Evolutionary conservation across 805 yeast species (phyloP).

Genomic region (Lachancea lanzarotensis): DNA sequence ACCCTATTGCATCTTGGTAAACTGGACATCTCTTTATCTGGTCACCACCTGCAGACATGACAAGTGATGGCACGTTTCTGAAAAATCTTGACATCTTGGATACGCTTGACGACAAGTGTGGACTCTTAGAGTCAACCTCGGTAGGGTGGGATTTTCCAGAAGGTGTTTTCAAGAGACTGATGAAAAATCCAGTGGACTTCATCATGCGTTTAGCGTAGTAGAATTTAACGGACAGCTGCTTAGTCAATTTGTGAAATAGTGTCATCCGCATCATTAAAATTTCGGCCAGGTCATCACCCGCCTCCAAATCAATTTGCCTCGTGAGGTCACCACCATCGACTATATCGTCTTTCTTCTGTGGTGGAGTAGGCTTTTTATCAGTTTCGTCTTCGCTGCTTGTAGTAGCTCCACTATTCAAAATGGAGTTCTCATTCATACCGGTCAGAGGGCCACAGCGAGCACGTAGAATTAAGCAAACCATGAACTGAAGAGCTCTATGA

Average conservation of each 20-base stretch:
- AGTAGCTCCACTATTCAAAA: conserved; percentile 13
- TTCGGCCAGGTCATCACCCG: conserved; percentile 35
- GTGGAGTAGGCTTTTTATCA: conserved; percentile 11
- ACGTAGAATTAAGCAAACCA: conserved; percentile 49
- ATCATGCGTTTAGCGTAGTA: conserved; percentile 64
- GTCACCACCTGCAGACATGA: conserved; percentile 29
- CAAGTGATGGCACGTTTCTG: conserved; percentile 30
- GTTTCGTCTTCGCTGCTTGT: conserved; percentile 25
- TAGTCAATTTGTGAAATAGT: conserved; percentile 35
- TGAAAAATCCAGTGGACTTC: conserved; percentile 45
- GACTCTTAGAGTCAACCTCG: conserved; percentile 2
- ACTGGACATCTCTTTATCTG: conserved; percentile 34
- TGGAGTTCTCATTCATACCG: conserved; percentile 28
- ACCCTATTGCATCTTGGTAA: conserved; percentile 34
- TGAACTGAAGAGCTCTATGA: conserved; percentile 51
- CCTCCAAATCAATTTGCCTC: conserved; percentile 32
- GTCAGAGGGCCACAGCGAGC: conserved; percentile 40
- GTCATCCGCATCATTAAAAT: conserved; percentile 37
- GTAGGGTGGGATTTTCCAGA: conserved; percentile 12
- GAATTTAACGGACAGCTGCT: conserved; percentile 49
- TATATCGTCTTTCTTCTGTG: conserved; percentile 20
- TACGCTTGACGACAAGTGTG: conserved; percentile 12
- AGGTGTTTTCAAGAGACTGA: conserved; percentile 34
- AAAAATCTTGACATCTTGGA: conserved; percentile 25
- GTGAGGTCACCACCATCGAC: conserved; percentile 26